Conservation (phyloP, 1,139 yeast genomes). For the Candida glucosophila region DNA sequence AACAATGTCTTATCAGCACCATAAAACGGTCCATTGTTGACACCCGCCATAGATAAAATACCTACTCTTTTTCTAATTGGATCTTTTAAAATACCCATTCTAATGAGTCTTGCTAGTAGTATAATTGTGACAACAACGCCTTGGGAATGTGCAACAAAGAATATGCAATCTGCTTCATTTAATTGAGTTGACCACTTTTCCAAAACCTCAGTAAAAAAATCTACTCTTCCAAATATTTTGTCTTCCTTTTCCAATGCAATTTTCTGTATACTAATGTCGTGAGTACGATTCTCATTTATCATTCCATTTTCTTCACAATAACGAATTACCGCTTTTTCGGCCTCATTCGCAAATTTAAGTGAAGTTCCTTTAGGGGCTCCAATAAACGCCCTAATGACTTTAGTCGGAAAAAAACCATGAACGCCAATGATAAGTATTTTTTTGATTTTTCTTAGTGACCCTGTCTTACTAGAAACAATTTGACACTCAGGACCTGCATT, state of each 20-base stretch:
- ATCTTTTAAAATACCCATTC: constrained; percentile 53
- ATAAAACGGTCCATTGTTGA: constrained; percentile 86
- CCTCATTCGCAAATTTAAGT: constrained; percentile 75
- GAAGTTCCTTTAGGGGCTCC: constrained; percentile 96
- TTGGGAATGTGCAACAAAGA: constrained; percentile 89
- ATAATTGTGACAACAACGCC: constrained; percentile 90
- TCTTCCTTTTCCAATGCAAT: constrained; percentile 94
- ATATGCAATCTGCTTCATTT: constrained; percentile 72
- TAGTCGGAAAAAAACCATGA: constrained; percentile 91
- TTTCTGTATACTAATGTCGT: constrained; percentile 68
- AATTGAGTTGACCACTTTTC: constrained; percentile 65
- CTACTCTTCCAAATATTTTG: constrained; percentile 76
- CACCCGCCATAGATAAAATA: constrained; percentile 89
- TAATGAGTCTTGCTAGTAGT: constrained; percentile 62
- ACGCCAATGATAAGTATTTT: constrained; percentile 80
- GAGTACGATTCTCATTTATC: constrained; percentile 27
- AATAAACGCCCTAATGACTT: constrained; percentile 71
- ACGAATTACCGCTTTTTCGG: constrained; percentile 63
- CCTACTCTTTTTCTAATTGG: constrained; percentile 50
- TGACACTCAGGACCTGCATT: constrained; percentile 11
- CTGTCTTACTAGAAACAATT: constrained; percentile 21
- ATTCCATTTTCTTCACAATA: constrained; percentile 59
- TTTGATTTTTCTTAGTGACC: constrained; percentile 26
- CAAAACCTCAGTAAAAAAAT: constrained; percentile 66
- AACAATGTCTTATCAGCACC: constrained; percentile 80